Conservation (phyloP, 1,284 basidiomycete species). For the Microbotryum saponariae region DNA sequence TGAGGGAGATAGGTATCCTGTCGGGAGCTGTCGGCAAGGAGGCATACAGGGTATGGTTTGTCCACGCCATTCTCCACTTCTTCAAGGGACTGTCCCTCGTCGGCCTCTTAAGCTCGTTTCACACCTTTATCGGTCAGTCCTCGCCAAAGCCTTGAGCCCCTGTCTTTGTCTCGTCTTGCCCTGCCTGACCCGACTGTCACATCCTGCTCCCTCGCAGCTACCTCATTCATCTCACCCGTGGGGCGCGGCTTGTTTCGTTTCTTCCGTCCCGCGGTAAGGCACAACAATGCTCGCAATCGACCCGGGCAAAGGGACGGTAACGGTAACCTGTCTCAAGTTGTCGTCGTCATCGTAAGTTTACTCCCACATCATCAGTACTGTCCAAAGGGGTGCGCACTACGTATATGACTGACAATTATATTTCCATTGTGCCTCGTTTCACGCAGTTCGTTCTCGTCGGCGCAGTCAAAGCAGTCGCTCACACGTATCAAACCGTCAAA, state of each 20-base stretch:
- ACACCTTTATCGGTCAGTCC: conserved; percentile 11
- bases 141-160: too few species aligned
- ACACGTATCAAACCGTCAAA: conserved; percentile 16
- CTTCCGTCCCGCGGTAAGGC: conserved; percentile 5
- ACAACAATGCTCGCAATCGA: neutral
- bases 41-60: neutral
- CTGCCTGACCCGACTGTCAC: too few species aligned
- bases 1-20: too few species aligned
- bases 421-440: neutral
- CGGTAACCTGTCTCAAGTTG: conserved; percentile 7
- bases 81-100: conserved; percentile 16
- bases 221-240: conserved; percentile 21
- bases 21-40: too few species aligned
- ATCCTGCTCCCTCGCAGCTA: neutral
- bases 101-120: conserved; percentile 16
- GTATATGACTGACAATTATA: neutral
- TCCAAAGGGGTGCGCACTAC: neutral
- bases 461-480: conserved; percentile 6
- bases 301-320: conserved; percentile 3
- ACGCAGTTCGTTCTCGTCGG: conserved; percentile 22
- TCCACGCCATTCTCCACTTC: conserved; percentile 9
- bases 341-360: conserved; percentile 16
- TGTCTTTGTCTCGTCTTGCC: neutral
- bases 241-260: conserved; percentile 18
- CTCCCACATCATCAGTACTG: neutral